Base-by-base conservation (phyloP, 495 filamentous ascomycete genomes). In the Annulohypoxylon nitens region DNA sequence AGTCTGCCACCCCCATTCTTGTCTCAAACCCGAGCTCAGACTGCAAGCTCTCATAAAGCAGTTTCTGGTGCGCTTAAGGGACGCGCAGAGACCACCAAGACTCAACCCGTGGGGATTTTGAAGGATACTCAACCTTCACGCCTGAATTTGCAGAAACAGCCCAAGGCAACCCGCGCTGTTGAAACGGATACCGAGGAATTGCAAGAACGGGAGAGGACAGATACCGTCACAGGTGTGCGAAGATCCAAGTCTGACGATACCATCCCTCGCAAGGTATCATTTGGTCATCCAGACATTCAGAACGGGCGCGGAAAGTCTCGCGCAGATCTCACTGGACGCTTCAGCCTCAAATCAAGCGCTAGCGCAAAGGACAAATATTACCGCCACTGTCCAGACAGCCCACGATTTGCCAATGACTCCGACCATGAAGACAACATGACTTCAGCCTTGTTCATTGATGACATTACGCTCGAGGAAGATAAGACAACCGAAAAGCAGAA, bases 361-460 rank as follows among this genome's bases (percentile, higher is more conserved):
- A 82, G 78, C 58, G 74, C 78, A 18, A 77, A 81, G 79, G 64
- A 79, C 25, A 75, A 75, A 14, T 64, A 77, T 5, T 75, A 78
- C 18, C 78, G 70, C 57, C 64, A 79, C 63, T 77, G 78, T 64
- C 80, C 79, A 7, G 82, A 80, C 14, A 75, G 71, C 10, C 74
- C 45, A 26, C 79, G 64, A 37, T 67, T 75, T 10, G 74, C 67
- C 12, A 18, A 51, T 0, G 75, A 82, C 30, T 68, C 74, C 2
- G 69, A 73, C 33, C 78, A 71, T 39, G 77, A 81, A 55, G 87
- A 89, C 11, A 89, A 92, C 63, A 90, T 93, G 90, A 95, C 93
- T 0, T 95, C 93, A n/a, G 92, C 90, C 10, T 93, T 94, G 78
- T 85, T 86, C 73, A 79, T 85, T 26, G 81, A 83, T 37, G 84